phyloP scores from a whole-genome alignment of 768 basidiomycete species.

The Trametes meyenii region DNA sequence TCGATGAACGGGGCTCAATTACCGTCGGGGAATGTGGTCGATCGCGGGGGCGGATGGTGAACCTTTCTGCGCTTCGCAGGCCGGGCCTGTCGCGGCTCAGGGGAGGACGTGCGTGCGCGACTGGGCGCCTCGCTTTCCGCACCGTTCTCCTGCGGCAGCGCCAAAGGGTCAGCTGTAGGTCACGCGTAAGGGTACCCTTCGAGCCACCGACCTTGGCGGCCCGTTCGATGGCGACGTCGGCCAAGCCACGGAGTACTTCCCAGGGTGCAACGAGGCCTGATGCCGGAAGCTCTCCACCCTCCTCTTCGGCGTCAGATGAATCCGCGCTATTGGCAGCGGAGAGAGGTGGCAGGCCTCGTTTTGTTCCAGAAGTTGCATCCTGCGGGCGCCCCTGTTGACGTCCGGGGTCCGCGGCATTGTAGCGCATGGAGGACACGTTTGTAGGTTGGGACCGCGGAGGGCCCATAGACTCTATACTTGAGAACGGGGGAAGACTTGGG shows the following conservation, averaged over 20 bases:
- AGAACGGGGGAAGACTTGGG: slow-evolving; percentile 70
- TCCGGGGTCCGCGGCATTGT: slow-evolving; percentile 49
- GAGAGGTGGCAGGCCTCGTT: slow-evolving; percentile 60
- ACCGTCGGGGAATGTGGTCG: slow-evolving; percentile 81
- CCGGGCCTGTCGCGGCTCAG: slow-evolving; percentile 62
- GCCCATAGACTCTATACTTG: slow-evolving; percentile 63
- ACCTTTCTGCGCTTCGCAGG: slow-evolving; percentile 75
- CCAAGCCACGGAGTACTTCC: slow-evolving; percentile 81
- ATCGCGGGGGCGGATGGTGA: slow-evolving; percentile 59
- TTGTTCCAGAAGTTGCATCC: slow-evolving; percentile 44
- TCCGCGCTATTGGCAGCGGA: slow-evolving; percentile 78
- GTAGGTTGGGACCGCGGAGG: slow-evolving; percentile 33
- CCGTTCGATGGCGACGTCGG: slow-evolving; percentile 79
- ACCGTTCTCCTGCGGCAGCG: slow-evolving; percentile 63
- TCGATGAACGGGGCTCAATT: slow-evolving; percentile 17
- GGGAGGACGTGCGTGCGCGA: slow-evolving; percentile 72
- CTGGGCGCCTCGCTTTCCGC: slow-evolving; percentile 77
- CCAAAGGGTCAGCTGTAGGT: slow-evolving; percentile 8
- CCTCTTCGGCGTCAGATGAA: slow-evolving; percentile 84
- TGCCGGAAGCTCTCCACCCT: slow-evolving; percentile 81
- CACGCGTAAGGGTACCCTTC: not conserved
- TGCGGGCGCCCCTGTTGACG: slow-evolving; percentile 26
- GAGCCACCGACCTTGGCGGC: slow-evolving; percentile 65
- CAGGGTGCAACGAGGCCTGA: slow-evolving; percentile 84
- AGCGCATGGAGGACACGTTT: slow-evolving; percentile 63